Conservation (phyloP, 768 basidiomycete genomes). For the Scleroderma bovista region DNA sequence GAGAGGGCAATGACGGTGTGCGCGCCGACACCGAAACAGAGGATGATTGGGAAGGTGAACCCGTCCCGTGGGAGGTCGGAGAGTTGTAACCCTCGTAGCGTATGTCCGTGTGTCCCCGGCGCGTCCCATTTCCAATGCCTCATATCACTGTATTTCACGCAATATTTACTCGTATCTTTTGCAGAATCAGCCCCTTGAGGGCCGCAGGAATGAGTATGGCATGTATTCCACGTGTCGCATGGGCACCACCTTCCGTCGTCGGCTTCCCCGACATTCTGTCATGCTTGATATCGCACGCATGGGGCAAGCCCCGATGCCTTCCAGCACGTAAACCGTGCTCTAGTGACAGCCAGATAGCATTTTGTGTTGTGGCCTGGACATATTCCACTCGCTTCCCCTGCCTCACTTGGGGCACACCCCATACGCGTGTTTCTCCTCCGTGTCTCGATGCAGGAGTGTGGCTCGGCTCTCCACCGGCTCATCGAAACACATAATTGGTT, state of each 20-base stretch:
- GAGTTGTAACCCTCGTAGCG: constrained; percentile 47
- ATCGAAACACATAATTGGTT: constrained; percentile 20
- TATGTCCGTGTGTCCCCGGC: constrained; percentile 24
- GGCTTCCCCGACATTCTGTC: constrained; percentile 1
- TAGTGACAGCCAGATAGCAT: constrained; percentile 6
- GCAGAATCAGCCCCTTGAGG: constrained; percentile 9
- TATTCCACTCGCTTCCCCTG: constrained; percentile 10
- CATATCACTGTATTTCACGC: constrained; percentile 26
- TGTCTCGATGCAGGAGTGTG: constrained; percentile 19
- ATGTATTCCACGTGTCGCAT: constrained; percentile 23
- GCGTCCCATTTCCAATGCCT: constrained; percentile 28
- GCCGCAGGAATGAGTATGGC: constrained; percentile 8
- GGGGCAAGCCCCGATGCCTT: constrained; percentile 9
- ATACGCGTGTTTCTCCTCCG: constrained; percentile 23
- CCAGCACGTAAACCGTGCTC: constrained; percentile 11
- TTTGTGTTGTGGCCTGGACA: constrained; percentile 2
- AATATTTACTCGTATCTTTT: constrained; percentile 17
- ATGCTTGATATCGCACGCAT: constrained; percentile 9
- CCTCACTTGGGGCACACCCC: constrained; percentile 18
- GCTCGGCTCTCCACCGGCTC: constrained; percentile 18
- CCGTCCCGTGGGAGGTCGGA: constrained; percentile 75
- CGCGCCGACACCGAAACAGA: constrained; percentile 47
- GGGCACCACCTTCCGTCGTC: background rate
- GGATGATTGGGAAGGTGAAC: constrained; percentile 72
- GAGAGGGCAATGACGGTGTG: constrained; percentile 47